A percentile compares a stretch with the other conserved stretches of the same genome.
Conservation (phyloP, 1,284 basidiomycete species). For the Volvariella surrecta region DNA sequence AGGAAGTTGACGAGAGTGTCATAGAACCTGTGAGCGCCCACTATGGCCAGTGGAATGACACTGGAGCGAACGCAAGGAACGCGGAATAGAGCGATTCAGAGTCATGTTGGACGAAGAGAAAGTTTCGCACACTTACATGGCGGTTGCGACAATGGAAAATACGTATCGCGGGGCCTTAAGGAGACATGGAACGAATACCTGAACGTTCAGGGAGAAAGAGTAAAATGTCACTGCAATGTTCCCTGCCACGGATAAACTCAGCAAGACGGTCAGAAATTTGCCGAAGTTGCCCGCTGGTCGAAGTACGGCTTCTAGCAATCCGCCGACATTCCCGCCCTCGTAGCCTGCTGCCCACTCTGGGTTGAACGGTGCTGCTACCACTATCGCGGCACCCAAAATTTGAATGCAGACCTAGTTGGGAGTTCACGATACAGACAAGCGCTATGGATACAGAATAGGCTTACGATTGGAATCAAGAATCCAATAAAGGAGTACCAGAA, state of each 20-base stretch:
- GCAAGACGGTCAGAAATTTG: constrained; percentile 79
- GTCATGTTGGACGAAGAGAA: background rate
- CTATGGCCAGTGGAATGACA: constrained; percentile 54
- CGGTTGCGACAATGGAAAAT: constrained; percentile 76
- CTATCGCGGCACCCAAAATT: constrained; percentile 69
- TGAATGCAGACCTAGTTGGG: constrained; percentile 47
- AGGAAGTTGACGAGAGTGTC: constrained; percentile 59
- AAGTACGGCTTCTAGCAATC: constrained; percentile 72
- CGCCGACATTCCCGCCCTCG: constrained; percentile 54
- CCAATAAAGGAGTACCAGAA: constrained; percentile 74
- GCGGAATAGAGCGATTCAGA: background rate
- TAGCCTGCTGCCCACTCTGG: constrained; percentile 64
- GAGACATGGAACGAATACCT: constrained; percentile 67
- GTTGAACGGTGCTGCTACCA: constrained; percentile 49
- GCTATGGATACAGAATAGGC: constrained; percentile 5
- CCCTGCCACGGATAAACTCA: constrained; percentile 73
- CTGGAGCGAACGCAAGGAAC: constrained; percentile 14
- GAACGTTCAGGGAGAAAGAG: constrained; percentile 75
- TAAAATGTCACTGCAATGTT: constrained; percentile 86
- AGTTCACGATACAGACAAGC: background rate
- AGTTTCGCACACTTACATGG: constrained; percentile 45
- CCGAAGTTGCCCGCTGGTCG: constrained; percentile 67
- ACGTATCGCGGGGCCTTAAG: constrained; percentile 74
- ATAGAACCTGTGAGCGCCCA: constrained; percentile 62
- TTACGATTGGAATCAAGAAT: constrained; percentile 55